A percentile compares a stretch with the other conserved stretches of the same genome.
Evolutionary conservation across 139 green algal genomes (phyloP).

Genomic region (Tetradesmus lagerheimii): DNA sequence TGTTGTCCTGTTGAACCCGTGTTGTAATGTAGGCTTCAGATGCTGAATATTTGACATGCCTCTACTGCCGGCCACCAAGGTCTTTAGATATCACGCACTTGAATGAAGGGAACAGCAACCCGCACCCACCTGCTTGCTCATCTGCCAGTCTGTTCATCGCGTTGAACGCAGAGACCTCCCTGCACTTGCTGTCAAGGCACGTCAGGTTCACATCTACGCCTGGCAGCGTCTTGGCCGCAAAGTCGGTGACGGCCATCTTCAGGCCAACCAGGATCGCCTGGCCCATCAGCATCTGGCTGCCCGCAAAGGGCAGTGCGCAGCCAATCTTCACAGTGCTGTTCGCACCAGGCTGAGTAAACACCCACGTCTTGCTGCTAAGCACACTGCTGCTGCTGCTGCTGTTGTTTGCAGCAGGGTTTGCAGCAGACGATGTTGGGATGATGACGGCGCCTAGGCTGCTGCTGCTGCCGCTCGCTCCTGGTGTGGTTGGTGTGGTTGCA

Average conservation of each 20-base stretch:
- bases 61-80: too few relatives aligned
- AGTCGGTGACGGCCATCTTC: slow-evolving; percentile 12
- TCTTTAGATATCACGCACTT: too few relatives aligned
- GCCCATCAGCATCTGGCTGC: not conserved
- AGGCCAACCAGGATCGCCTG: not conserved
- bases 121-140: not conserved
- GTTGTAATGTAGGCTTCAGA: too few relatives aligned
- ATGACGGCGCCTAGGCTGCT: not conserved
- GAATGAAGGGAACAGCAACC: not conserved
- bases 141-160: not conserved
- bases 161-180: not conserved
- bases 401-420: not conserved
- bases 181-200: slow-evolving; percentile 30
- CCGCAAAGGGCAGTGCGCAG: slow-evolving; percentile 1
- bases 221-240: not conserved
- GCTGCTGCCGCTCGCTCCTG: slow-evolving; percentile 12
- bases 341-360: slow-evolving; percentile 12
- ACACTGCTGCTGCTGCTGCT: not conserved
- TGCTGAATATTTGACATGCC: too few relatives aligned
- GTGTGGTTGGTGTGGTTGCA: not conserved
- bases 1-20: too few relatives aligned
- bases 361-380: not conserved
- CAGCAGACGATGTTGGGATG: not conserved
- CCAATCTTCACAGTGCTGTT: not conserved
- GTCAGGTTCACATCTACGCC: slow-evolving; percentile 13